These are phyloP conservation scores for Calonectria honghensis DNA, from an alignment of 2,329 filamentous ascomycete species.

Conservation along the genomic window DNA sequence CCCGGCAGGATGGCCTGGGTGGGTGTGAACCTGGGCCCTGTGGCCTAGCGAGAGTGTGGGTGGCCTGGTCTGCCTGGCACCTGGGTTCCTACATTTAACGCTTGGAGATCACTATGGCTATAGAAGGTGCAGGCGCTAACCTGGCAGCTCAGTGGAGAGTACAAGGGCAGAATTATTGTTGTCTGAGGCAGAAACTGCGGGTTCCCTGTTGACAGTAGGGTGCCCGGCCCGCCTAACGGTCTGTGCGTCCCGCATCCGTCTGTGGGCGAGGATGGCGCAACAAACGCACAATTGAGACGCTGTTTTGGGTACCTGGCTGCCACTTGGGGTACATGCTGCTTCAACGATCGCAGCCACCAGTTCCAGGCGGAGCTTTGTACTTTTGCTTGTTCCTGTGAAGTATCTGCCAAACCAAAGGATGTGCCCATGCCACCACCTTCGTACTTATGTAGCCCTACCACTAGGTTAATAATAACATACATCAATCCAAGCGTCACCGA, in stretches of 20 bases:
- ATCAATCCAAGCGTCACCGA: background rate
- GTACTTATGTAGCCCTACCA: background rate
- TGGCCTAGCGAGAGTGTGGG: constrained; percentile 15
- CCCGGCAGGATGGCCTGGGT: constrained; percentile 19
- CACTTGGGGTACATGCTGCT: constrained; percentile 7
- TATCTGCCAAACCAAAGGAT: background rate
- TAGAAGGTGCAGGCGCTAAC: constrained; percentile 14
- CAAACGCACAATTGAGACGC: constrained; percentile 12
- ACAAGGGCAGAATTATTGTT: background rate
- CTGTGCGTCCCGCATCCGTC: constrained; percentile 20
- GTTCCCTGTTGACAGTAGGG: constrained; percentile 11
- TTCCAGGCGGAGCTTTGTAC: background rate
- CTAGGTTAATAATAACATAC: no score
- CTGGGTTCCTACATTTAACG: constrained; percentile 6
- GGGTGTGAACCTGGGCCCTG: constrained; percentile 24
- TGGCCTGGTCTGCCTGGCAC: constrained; percentile 25
- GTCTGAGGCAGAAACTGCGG: constrained; percentile 23
- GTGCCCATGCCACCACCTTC: background rate
- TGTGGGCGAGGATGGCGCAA: constrained; percentile 16
- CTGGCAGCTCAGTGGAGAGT: constrained; percentile 8
- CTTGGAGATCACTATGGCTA: constrained; percentile 22
- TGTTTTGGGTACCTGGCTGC: constrained; percentile 9
- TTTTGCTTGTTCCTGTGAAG: background rate
- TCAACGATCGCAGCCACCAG: background rate
- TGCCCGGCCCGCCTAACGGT: background rate